Evolutionary conservation across 192 early-diverging fungal species (phyloP), one percentile per base, ranked within the genome.

Genomic region (Mycoemilia scoparia): DNA sequence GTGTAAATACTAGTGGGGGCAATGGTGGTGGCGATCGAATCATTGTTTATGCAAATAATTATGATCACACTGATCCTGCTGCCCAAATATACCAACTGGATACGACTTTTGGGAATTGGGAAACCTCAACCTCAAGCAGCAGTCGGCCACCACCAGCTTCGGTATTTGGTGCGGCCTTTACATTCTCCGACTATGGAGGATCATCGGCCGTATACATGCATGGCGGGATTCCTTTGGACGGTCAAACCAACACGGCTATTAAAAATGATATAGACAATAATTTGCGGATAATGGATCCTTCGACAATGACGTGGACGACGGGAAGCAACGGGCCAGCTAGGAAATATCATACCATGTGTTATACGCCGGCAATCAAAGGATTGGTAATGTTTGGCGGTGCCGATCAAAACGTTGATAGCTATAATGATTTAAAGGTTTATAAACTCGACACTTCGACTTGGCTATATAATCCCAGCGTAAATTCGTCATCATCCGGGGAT

Each of bases 361-460:
- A 57, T 54, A 54, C 67, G 48, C 46, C 51, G 38, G 64, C 37
- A 2, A 69, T 66, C 33, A 63, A 75, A 23, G 49, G 55, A 20
- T 45, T 78, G 29, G 49, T 69, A 4, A 49, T 69, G 19, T 82
- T 78, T 66, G 78, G 78, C 35, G 78, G 78, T 24, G 44, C 57
- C 26, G 45, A 76, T 41, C 42, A 68, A 46, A 43, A 66, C 32
- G 49, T 46, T 21, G 24, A 29, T 2, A 43, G 67, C 35, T 66
- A 54, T 46, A 61, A 67, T 42, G 51, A 54, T 27, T 43, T 79
- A 5, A 54, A 68, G 35, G 46, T 64, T 5, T 72, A 68, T 27
- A 54, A 57, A 18, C 36, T 69, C 1, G 49, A 36, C 10, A 50
- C 49, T 20, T 63, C 67, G 22, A 45, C 53, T 2, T 78, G 76